Evolutionary conservation across 2,329 filamentous ascomycete species (phyloP).

Genomic region (Cladosporium sp.): DNA sequence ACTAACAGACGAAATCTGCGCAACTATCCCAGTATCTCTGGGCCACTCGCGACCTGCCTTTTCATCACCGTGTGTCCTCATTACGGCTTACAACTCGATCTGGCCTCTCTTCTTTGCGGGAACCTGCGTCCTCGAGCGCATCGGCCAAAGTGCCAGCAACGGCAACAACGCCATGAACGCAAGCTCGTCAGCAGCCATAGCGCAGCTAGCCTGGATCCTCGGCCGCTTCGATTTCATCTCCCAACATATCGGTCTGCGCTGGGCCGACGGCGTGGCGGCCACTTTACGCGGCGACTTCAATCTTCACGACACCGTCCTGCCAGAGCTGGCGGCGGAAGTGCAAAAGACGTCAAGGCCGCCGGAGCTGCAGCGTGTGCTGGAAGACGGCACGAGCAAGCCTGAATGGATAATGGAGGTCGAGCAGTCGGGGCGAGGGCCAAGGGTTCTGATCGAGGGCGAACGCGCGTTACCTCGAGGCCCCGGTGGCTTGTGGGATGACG

Average conservation of each 20-base stretch:
- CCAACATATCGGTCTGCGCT: slow-evolving; percentile 21
- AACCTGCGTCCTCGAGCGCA: slow-evolving; percentile 26
- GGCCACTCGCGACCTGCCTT: slow-evolving; percentile 22
- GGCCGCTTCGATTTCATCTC: slow-evolving; percentile 27
- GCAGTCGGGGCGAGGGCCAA: slow-evolving; percentile 13
- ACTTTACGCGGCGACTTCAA: slow-evolving; percentile 26
- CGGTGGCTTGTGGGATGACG: background rate
- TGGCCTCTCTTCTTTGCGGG: slow-evolving; percentile 32
- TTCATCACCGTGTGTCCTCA: slow-evolving; percentile 21
- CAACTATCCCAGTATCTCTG: slow-evolving; percentile 21
- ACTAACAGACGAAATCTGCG: slow-evolving; percentile 28
- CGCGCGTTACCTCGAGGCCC: slow-evolving; percentile 3
- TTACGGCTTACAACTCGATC: slow-evolving; percentile 26
- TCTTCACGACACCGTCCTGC: slow-evolving; percentile 14
- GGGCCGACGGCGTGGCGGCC: slow-evolving; percentile 27
- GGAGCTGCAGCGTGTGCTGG: slow-evolving; percentile 2
- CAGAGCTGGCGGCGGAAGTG: background rate
- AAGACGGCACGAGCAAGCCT: background rate
- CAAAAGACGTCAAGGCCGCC: background rate
- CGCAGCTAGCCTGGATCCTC: slow-evolving; percentile 27
- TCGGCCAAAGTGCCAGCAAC: slow-evolving; percentile 14
- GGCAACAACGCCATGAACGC: background rate
- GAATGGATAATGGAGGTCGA: slow-evolving; percentile 14
- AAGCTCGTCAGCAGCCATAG: slow-evolving; percentile 17
- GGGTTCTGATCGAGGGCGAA: slow-evolving; percentile 14